These are phyloP conservation scores for Clohesyomyces aquaticus DNA, from an alignment of 495 filamentous ascomycete genomes.

Conservation along the genomic window DNA sequence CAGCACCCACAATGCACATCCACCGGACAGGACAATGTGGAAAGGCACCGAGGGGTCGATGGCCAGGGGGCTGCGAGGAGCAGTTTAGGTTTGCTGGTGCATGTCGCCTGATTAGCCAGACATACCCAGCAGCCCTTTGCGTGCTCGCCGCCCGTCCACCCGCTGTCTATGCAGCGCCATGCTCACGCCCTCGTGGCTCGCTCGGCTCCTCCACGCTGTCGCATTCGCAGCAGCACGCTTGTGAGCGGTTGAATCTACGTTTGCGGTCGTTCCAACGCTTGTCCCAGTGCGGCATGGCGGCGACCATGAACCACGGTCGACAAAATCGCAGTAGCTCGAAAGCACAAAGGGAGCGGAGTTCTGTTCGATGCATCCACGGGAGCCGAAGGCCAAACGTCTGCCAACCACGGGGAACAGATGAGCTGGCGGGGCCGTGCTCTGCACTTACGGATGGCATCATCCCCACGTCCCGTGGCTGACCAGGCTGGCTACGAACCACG, in stretches of 20 bases:
- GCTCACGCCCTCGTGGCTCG: constrained; percentile 2
- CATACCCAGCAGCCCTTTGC: constrained; percentile 14
- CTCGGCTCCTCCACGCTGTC: constrained; percentile 15
- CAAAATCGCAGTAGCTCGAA: no score
- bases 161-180: constrained; percentile 15
- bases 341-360: no score
- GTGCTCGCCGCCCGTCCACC: constrained; percentile 14
- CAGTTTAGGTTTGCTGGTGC: constrained; percentile 25
- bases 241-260: no score
- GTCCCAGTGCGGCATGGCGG: no score
- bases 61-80: constrained; percentile 1
- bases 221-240: not conserved
- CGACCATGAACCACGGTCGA: no score
- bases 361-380: no score
- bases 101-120: constrained; percentile 22
- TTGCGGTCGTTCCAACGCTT: no score
- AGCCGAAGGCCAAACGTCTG: no score
- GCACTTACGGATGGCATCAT: not conserved
- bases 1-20: no score
- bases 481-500: no score
- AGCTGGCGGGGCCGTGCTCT: no score
- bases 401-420: no score
- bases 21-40: constrained; percentile 3
- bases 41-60: not conserved
- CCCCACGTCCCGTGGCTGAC: constrained; percentile 3